These are phyloP conservation scores for Daldinia sp. DNA, from an alignment of 2,329 filamentous ascomycete species.

Conservation along the genomic window DNA sequence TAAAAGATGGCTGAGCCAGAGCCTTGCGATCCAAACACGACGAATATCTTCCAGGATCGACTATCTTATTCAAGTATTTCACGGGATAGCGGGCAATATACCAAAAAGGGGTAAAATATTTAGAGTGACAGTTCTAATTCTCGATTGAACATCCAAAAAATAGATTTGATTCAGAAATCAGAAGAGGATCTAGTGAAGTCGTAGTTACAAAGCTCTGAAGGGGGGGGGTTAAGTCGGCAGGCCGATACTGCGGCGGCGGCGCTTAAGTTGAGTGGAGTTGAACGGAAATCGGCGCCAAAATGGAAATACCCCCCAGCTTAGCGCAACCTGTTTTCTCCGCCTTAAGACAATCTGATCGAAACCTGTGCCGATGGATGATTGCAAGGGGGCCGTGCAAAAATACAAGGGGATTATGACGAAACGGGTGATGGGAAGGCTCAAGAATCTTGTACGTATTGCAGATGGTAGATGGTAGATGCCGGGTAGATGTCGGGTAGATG, in stretches of 20 bases:
- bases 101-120: slow-evolving; percentile 7
- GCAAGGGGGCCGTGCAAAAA: slow-evolving; percentile 43
- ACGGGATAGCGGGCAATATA: slow-evolving; percentile 15
- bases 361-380: slow-evolving; percentile 31
- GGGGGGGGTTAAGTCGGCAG: slow-evolving; percentile 32
- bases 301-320: slow-evolving; percentile 42
- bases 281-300: slow-evolving; percentile 39
- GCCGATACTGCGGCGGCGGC: slow-evolving; percentile 41
- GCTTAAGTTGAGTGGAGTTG: slow-evolving; percentile 45
- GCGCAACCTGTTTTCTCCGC: slow-evolving; percentile 15
- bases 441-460: slow-evolving; percentile 15
- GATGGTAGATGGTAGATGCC: no score
- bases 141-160: slow-evolving; percentile 30
- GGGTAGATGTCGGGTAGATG: no score
- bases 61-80: slow-evolving; percentile 20
- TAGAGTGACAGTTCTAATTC: slow-evolving; percentile 23
- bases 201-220: slow-evolving; percentile 27
- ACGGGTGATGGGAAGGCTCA: slow-evolving; percentile 13
- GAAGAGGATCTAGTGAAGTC: slow-evolving; percentile 31
- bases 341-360: slow-evolving; percentile 36
- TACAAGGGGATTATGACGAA: slow-evolving; percentile 21
- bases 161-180: slow-evolving; percentile 32
- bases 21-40: slow-evolving; percentile 33
- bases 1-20: slow-evolving; percentile 18
- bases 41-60: slow-evolving; percentile 13